Evolutionary conservation across 805 yeast genomes (phyloP).

Genomic region (Sugiyamaella mastotermitis): DNA sequence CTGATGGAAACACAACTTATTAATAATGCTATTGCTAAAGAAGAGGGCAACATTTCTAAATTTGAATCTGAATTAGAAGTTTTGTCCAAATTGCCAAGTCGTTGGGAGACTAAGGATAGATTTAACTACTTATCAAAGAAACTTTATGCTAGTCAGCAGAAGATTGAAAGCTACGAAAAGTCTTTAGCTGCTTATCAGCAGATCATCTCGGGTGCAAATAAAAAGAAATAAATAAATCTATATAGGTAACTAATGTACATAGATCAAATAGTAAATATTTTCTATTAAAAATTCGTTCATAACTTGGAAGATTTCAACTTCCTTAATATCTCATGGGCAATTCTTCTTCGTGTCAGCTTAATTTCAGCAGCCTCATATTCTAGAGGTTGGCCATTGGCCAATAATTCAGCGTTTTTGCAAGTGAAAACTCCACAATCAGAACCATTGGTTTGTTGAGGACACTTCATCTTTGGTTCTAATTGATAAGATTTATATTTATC

Average conservation of each 20-base stretch:
- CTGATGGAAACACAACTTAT: slow-evolving; percentile 61
- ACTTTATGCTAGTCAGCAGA: slow-evolving; percentile 53
- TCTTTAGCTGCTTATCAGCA: slow-evolving; percentile 22
- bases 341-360: slow-evolving; percentile 54
- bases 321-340: slow-evolving; percentile 52
- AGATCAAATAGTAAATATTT: not conserved
- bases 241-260: not conserved
- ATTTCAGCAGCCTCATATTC: slow-evolving; percentile 65
- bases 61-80: slow-evolving; percentile 68
- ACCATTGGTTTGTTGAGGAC: slow-evolving; percentile 88
- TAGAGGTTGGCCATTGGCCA: slow-evolving; percentile 47
- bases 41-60: slow-evolving; percentile 53
- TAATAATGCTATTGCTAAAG: slow-evolving; percentile 48
- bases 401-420: slow-evolving; percentile 64
- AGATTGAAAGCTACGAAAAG: slow-evolving; percentile 42
- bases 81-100: slow-evolving; percentile 43
- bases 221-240: not conserved
- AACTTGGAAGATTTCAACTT: slow-evolving; percentile 1
- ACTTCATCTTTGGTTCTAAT: slow-evolving; percentile 24
- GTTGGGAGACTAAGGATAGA: slow-evolving; percentile 54
- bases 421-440: slow-evolving; percentile 94
- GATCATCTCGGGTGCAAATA: slow-evolving; percentile 1
- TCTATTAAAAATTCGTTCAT: not conserved
- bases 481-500: slow-evolving; percentile 25
- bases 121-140: slow-evolving; percentile 61